These are phyloP conservation scores for Gloeopeniophorella convolvens DNA, from an alignment of 768 basidiomycete genomes.

Conservation along the genomic window DNA sequence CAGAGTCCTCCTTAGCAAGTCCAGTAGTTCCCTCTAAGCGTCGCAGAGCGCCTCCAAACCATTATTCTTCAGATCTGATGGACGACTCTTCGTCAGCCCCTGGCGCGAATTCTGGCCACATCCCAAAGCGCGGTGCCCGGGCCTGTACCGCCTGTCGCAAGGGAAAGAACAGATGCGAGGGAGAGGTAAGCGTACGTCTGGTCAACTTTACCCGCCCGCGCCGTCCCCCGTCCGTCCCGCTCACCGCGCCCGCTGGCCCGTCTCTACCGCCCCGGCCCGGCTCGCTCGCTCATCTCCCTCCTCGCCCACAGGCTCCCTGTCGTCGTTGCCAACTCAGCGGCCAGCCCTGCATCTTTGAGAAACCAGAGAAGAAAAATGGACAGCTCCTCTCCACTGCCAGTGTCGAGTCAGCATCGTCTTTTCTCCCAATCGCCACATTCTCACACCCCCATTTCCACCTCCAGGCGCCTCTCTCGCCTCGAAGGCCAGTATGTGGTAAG, in stretches of 20 bases:
- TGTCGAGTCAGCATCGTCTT: constrained; percentile 54
- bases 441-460: constrained; percentile 14
- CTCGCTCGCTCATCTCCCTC: too few species aligned
- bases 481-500: constrained; percentile 80
- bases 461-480: constrained; percentile 72
- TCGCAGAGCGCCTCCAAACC: constrained; percentile 37
- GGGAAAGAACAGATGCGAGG: constrained; percentile 91
- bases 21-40: constrained; percentile 47
- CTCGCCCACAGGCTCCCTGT: constrained; percentile 66
- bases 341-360: constrained; percentile 79
- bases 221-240: constrained; percentile 37
- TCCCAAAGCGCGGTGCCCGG: constrained; percentile 84
- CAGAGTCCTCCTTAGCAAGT: constrained; percentile 48
- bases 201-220: constrained; percentile 12
- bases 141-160: constrained; percentile 87
- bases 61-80: constrained; percentile 25
- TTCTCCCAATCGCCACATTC: constrained; percentile 21
- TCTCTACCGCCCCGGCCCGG: constrained; percentile 64
- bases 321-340: constrained; percentile 82
- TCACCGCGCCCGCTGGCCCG: constrained; percentile 49
- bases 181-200: constrained; percentile 61
- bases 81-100: constrained; percentile 23
- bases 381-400: constrained; percentile 55
- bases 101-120: constrained; percentile 42
- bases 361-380: constrained; percentile 80